Conservation (phyloP, 176 grass and related monocot species). For the Musa troglodytarum region DNA sequence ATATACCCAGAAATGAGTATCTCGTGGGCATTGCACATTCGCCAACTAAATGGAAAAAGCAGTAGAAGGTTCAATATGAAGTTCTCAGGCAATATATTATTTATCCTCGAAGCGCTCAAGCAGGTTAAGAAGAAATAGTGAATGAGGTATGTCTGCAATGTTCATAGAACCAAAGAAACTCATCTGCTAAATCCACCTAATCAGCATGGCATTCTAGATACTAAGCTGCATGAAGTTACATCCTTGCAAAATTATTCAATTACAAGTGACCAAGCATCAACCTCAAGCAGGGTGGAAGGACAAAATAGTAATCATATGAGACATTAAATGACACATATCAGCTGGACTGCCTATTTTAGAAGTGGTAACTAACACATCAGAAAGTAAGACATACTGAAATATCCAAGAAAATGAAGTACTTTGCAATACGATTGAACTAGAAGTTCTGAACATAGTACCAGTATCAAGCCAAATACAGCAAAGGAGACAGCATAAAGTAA, state of each 20-base stretch:
- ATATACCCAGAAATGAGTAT: constrained; percentile 35
- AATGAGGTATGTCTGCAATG: background rate
- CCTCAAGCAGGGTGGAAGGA: background rate
- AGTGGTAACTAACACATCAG: too few relatives aligned
- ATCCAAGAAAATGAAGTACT: too few relatives aligned
- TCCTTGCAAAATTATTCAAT: background rate
- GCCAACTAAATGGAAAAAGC: constrained; percentile 21
- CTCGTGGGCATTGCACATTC: constrained; percentile 29
- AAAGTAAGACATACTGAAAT: too few relatives aligned
- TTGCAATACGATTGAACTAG: too few relatives aligned
- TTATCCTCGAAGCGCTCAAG: background rate
- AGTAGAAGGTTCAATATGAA: background rate
- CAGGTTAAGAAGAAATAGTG: background rate
- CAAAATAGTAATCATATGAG: background rate
- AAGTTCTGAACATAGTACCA: too few relatives aligned
- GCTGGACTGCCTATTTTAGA: too few relatives aligned
- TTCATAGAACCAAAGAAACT: too few relatives aligned
- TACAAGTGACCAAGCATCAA: background rate
- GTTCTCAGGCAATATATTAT: background rate
- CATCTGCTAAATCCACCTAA: background rate
- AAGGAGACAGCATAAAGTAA: too few relatives aligned
- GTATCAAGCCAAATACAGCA: too few relatives aligned
- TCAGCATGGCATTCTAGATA: background rate
- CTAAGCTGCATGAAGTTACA: background rate
- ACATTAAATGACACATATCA: too few relatives aligned